A percentile compares a stretch with the other conserved stretches of the same genome.
Conservation (phyloP, 768 basidiomycete genomes). For the Tylopilus sp. region DNA sequence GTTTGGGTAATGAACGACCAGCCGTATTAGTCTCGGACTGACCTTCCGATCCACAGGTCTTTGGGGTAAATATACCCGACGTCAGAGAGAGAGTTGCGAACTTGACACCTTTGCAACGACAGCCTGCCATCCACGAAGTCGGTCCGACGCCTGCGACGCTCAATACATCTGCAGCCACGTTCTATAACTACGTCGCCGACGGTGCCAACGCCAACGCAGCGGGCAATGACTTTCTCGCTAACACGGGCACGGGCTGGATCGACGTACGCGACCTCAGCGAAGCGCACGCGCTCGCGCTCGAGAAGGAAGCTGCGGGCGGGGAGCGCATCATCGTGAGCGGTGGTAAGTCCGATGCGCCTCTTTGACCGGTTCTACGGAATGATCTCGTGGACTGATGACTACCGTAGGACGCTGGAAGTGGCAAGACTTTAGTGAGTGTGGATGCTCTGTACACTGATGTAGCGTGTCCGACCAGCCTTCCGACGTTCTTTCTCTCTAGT, state of each 20-base stretch:
- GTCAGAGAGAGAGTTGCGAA: not conserved
- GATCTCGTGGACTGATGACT: not conserved
- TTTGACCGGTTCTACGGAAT: too few relatives aligned
- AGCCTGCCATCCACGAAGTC: slow-evolving; percentile 46
- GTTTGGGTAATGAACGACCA: not conserved
- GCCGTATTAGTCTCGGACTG: not conserved
- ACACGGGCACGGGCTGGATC: slow-evolving; percentile 35
- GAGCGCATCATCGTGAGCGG: slow-evolving; percentile 54
- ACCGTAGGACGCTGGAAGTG: slow-evolving; percentile 26
- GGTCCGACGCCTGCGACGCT: slow-evolving; percentile 29
- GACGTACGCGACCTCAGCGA: slow-evolving; percentile 56
- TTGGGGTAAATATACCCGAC: slow-evolving; percentile 28
- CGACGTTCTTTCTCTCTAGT: too few relatives aligned
- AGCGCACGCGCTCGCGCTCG: slow-evolving; percentile 52
- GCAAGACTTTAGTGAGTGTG: slow-evolving; percentile 30
- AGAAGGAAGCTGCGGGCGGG: slow-evolving; percentile 48
- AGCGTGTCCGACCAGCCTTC: not conserved
- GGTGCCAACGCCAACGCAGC: slow-evolving; percentile 16
- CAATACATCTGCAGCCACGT: slow-evolving; percentile 37
- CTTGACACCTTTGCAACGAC: not conserved
- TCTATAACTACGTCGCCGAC: slow-evolving; percentile 34
- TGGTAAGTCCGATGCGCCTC: slow-evolving; percentile 17
- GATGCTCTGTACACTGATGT: not conserved
- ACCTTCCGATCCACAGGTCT: slow-evolving; percentile 17
- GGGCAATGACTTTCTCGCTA: slow-evolving; percentile 24